Base-by-base conservation (phyloP, 306 rosid genomes). In the Gleditsia sinensis region DNA sequence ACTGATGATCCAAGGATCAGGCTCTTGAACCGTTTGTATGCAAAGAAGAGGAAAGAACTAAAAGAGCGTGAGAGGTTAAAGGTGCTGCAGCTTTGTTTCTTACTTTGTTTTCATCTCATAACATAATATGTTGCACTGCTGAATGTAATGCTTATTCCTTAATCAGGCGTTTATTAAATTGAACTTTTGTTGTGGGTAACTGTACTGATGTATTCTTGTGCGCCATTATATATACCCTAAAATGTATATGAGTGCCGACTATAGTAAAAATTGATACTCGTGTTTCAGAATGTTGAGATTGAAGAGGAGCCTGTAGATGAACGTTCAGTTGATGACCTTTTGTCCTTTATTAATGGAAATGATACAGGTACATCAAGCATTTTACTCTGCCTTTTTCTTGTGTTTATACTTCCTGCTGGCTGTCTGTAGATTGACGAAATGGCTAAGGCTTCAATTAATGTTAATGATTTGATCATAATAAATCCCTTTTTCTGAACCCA, bases 1-100 rank as follows among this genome's bases (percentile, higher is more conserved):
- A 91, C 91, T 7, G 98, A 86, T 36, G 98, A 94, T 82, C 96
- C 97, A 43, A 93, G 97, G 75, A 94, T 94, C 64, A 90, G 98
- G 79, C 98, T 94, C 68, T 82, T 91, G 78, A 94, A 94, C 77
- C 83, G 97, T 28, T 81, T 94, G 79, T 86, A 94, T 84, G 97
- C 98, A 27, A 90, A 90, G 62, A 94, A 94, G 82, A 86, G 96
- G 89, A 94, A 91, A 83, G 98, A 94, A 74, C 90, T 91, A 28
- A 89, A 84, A 75, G 97, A 94, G 80, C 84, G 96, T 63, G 96
- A 90, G 81, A 88, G 86, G 71, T 76, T 88, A 85, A 91, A 94
- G 98, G 96, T 94, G 83, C 67, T 57, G 49, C 74, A 33, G 58
- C 78, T 55, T 77, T 75, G 32, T 62, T 67, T 58, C 39, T 13